phyloP scores from a whole-genome alignment of 305 asterid genomes.

The Coffea humblotiana region DNA sequence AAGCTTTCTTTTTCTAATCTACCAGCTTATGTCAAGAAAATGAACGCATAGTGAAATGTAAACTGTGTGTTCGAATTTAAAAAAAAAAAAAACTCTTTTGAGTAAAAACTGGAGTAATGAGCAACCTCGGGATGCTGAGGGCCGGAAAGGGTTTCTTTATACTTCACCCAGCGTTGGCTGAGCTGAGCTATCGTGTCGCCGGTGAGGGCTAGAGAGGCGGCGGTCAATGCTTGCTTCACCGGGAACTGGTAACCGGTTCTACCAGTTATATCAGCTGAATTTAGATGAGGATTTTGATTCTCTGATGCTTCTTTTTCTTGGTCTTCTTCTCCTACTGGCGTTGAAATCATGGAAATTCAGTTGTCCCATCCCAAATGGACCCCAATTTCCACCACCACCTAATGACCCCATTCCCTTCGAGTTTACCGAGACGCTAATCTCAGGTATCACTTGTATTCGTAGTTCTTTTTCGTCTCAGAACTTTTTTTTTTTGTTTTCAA shows the following conservation, averaged over 20 bases:
- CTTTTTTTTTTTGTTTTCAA: too few species aligned
- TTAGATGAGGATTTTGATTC: conserved; percentile 44
- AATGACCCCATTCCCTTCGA: too few species aligned
- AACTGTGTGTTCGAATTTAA: too few species aligned
- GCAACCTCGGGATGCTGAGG: conserved; percentile 18
- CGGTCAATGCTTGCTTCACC: conserved; percentile 62
- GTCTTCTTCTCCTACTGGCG: conserved; percentile 25
- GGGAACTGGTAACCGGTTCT: conserved; percentile 52
- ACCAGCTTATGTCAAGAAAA: not conserved
- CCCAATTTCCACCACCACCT: conserved; percentile 51
- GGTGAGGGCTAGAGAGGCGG: conserved; percentile 60
- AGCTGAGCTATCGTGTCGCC: conserved; percentile 85
- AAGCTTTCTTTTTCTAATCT: not conserved
- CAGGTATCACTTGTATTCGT: too few species aligned
- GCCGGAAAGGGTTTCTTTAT: conserved; percentile 27
- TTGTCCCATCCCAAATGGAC: conserved; percentile 56
- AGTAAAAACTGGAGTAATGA: too few species aligned
- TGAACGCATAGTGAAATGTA: too few species aligned
- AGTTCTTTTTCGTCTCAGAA: too few species aligned
- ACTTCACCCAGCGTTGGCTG: conserved; percentile 17
- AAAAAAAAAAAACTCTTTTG: too few species aligned
- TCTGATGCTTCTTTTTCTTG: conserved; percentile 22
- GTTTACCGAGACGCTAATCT: too few species aligned
- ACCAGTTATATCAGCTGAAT: conserved; percentile 36
- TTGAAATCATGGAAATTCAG: conserved; percentile 28